These are phyloP conservation scores for Cymbomonas tetramitiformis DNA, from an alignment of 139 green algal genomes.

Conservation along the genomic window DNA sequence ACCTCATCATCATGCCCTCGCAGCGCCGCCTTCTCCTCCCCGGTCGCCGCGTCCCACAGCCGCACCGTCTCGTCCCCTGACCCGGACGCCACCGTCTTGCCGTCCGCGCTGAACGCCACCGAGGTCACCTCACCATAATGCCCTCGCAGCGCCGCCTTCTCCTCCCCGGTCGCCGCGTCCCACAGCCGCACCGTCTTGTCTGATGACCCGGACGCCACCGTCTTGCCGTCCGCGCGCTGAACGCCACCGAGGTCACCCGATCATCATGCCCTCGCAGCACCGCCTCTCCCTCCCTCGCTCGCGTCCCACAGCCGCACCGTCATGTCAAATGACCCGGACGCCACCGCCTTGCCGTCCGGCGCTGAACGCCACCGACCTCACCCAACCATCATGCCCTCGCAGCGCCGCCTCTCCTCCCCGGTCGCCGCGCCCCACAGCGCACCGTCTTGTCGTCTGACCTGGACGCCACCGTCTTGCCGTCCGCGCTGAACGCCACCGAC, in stretches of 20 bases:
- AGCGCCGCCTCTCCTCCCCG: no score
- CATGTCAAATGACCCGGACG: background rate
- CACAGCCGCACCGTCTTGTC: background rate
- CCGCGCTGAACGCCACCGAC: no score
- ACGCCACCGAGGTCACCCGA: background rate
- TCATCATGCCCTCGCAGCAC: background rate
- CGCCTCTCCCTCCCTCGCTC: background rate
- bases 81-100: conserved; percentile 8
- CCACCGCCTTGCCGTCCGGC: background rate
- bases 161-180: background rate
- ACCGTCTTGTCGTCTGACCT: conserved; percentile 40
- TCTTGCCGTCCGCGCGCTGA: background rate
- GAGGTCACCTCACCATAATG: background rate
- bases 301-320: background rate
- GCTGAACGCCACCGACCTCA: background rate
- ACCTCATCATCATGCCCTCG: no score
- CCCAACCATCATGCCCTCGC: background rate
- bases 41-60: conserved; percentile 44
- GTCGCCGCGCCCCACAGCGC: conserved; percentile 41
- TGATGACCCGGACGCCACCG: background rate
- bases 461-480: no score
- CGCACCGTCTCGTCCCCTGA: conserved; percentile 33
- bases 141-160: background rate
- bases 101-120: background rate
- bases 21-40: no score